phyloP scores from a whole-genome alignment of 768 basidiomycete genomes.

The Tylopilus balloui region DNA sequence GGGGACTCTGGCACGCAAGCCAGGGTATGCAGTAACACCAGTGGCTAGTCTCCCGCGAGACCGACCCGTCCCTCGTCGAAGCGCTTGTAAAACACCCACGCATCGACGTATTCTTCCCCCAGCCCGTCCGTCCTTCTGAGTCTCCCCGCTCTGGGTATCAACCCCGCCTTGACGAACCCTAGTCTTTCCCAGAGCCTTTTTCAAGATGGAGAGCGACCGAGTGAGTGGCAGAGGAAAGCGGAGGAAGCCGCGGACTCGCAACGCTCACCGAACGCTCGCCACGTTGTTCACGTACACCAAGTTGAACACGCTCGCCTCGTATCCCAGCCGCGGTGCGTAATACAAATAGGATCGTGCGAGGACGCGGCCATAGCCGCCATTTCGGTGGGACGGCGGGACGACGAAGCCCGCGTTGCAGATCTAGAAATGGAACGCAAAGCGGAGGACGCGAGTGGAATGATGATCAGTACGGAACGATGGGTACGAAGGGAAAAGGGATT shows the following conservation, averaged over 20 bases:
- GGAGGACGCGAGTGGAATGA: not conserved
- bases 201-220: not conserved
- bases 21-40: too few species aligned
- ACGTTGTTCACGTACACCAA: constrained; percentile 83
- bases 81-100: constrained; percentile 78
- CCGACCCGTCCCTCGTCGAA: constrained; percentile 41
- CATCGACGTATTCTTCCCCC: constrained; percentile 87
- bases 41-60: too few species aligned
- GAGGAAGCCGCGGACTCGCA: not conserved
- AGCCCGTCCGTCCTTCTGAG: constrained; percentile 60
- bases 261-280: constrained; percentile 59
- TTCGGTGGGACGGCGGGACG: constrained; percentile 59
- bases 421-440: constrained; percentile 31
- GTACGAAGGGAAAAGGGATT: not conserved
- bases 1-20: not conserved
- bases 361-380: constrained; percentile 60
- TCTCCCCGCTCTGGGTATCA: constrained; percentile 72
- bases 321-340: constrained; percentile 77
- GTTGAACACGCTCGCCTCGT: constrained; percentile 82
- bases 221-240: not conserved
- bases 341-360: constrained; percentile 77
- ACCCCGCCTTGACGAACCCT: constrained; percentile 73
- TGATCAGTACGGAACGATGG: not conserved
- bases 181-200: constrained; percentile 71
- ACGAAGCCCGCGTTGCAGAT: constrained; percentile 91